Conservation (phyloP, 2,329 filamentous ascomycete species). For the Aureobasidium sp. region DNA sequence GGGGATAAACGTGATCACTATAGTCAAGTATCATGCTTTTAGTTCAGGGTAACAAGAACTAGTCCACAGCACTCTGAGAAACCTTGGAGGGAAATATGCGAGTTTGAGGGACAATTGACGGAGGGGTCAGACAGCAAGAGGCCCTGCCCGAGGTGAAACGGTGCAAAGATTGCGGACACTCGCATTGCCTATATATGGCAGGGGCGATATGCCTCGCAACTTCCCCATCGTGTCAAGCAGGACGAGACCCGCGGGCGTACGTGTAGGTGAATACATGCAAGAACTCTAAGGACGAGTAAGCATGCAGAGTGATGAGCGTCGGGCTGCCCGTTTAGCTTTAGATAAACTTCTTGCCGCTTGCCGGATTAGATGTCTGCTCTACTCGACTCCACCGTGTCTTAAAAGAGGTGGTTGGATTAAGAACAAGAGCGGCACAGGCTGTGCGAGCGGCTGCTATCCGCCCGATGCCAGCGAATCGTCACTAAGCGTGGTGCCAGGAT, state of each 20-base stretch:
- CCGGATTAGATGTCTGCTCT: slow-evolving; percentile 1
- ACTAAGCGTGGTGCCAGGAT: background rate
- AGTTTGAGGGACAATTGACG: slow-evolving; percentile 1
- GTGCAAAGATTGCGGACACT: background rate
- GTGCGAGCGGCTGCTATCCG: background rate
- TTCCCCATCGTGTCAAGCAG: background rate
- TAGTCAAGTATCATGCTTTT: background rate
- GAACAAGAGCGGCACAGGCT: background rate
- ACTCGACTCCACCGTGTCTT: slow-evolving; percentile 5
- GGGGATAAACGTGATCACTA: background rate
- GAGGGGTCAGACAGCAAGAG: background rate
- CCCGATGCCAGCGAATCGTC: slow-evolving; percentile 5
- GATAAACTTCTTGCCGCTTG: slow-evolving; percentile 3
- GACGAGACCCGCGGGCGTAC: slow-evolving; percentile 1
- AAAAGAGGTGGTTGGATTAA: slow-evolving; percentile 11
- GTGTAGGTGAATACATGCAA: slow-evolving; percentile 7
- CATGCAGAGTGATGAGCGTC: slow-evolving; percentile 7
- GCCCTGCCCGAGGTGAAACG: background rate
- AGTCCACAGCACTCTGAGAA: background rate
- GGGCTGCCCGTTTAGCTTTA: background rate
- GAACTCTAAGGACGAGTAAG: slow-evolving; percentile 11
- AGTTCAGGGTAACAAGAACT: background rate
- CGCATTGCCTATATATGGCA: background rate
- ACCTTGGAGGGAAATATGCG: background rate
- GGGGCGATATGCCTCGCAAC: background rate